These are phyloP conservation scores for Pichia cephalocereana DNA, from an alignment of 805 yeast species.

Conservation along the genomic window DNA sequence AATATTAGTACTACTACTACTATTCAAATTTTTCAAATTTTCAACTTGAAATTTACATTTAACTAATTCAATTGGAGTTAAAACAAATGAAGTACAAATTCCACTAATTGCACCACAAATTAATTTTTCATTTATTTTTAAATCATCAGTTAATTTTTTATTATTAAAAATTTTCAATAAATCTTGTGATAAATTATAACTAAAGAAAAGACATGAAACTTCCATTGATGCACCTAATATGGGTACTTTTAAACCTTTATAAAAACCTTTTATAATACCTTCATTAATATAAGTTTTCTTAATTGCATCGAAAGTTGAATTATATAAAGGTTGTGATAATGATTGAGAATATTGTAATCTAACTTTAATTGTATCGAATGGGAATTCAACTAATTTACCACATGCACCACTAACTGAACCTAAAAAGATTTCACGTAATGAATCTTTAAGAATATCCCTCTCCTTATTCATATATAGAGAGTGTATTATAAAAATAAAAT, in stretches of 20 bases:
- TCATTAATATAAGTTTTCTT: conserved; percentile 52
- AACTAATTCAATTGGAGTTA: conserved; percentile 88
- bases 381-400: conserved; percentile 82
- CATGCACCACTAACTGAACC: conserved; percentile 67
- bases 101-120: conserved; percentile 79
- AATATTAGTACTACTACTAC: too few relatives aligned
- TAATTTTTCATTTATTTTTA: conserved; percentile 27
- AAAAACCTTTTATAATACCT: conserved; percentile 65
- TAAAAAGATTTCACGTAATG: conserved; percentile 32
- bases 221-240: conserved; percentile 86
- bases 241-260: conserved; percentile 74
- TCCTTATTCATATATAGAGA: conserved; percentile 1
- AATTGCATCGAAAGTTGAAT: conserved; percentile 60
- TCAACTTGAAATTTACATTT: conserved; percentile 84
- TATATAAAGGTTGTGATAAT: conserved; percentile 36
- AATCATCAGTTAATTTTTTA: conserved; percentile 10
- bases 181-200: conserved; percentile 43
- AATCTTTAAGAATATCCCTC: conserved; percentile 15
- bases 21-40: conserved; percentile 20
- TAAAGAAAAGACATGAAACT: conserved; percentile 67
- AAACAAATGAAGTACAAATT: conserved; percentile 65
- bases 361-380: conserved; percentile 89
- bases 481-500: background rate
- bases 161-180: conserved; percentile 23
- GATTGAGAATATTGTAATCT: conserved; percentile 70